Percentiles rank a stretch among this genome's conserved stretches.
These are phyloP conservation scores for Claviceps maximensis DNA, from an alignment of 2,329 filamentous ascomycete genomes.

Conservation along the genomic window DNA sequence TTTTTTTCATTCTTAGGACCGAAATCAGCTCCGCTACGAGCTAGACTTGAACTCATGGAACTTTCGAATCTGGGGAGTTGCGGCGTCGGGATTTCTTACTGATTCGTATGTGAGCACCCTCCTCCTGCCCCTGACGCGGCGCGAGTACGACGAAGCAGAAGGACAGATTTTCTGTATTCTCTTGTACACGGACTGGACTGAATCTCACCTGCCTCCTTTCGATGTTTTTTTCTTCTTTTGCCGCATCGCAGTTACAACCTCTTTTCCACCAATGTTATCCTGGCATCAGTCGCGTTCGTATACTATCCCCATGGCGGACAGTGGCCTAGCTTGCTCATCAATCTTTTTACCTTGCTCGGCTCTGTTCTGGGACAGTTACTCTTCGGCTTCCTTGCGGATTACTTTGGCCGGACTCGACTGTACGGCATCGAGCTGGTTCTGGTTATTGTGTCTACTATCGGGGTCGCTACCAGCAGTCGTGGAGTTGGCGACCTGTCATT, in stretches of 20 bases:
- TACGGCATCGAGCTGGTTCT: constrained; percentile 44
- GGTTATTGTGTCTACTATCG: constrained; percentile 44
- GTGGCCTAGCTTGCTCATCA: constrained; percentile 35
- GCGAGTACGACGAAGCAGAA: not conserved
- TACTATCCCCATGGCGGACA: constrained; percentile 34
- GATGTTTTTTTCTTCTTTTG: no score
- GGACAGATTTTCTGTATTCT: not conserved
- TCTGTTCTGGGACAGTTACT: constrained; percentile 38
- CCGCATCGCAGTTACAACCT: constrained; percentile 32
- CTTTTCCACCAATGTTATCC: constrained; percentile 41
- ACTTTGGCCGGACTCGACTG: constrained; percentile 39
- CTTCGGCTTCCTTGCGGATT: constrained; percentile 41
- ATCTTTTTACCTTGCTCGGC: constrained; percentile 38
- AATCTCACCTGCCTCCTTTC: not conserved
- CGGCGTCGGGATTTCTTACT: constrained; percentile 40
- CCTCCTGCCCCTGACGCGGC: not conserved
- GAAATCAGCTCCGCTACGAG: constrained; percentile 37
- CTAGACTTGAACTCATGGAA: constrained; percentile 43
- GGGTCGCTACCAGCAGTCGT: constrained; percentile 37
- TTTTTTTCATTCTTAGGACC: constrained; percentile 30
- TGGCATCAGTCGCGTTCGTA: constrained; percentile 38
- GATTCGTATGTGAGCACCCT: constrained; percentile 30
- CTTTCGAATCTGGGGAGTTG: constrained; percentile 39
- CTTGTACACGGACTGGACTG: not conserved
- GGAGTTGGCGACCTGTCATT: constrained; percentile 37